Conservation (phyloP, 345 rosid genomes). For the Eucalyptus rudis region DNA sequence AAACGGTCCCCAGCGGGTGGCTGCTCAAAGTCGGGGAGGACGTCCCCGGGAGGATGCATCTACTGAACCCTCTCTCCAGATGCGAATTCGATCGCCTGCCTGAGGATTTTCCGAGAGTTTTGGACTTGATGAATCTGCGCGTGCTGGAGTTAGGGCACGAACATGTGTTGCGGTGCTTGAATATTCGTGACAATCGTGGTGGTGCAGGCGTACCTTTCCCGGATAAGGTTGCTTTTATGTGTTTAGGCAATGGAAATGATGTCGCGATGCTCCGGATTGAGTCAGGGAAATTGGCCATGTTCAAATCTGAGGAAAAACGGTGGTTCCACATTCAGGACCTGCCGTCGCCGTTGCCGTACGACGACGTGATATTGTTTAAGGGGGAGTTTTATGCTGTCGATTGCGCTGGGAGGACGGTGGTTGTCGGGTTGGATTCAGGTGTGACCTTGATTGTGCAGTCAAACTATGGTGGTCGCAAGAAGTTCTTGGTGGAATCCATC, state of each 20-base stretch:
- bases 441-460: background rate
- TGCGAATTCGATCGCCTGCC: background rate
- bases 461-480: too few species aligned
- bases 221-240: background rate
- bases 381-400: background rate
- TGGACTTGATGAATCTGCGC: slow-evolving; percentile 3
- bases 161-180: slow-evolving; percentile 24
- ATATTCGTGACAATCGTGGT: too few species aligned
- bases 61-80: slow-evolving; percentile 57
- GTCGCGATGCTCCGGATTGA: background rate
- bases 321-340: background rate
- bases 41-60: slow-evolving; percentile 9
- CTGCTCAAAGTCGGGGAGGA: slow-evolving; percentile 51
- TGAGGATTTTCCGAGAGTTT: too few species aligned
- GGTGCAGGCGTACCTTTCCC: background rate
- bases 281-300: background rate
- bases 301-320: background rate
- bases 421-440: background rate
- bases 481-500: too few species aligned
- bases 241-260: background rate
- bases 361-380: background rate
- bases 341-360: background rate
- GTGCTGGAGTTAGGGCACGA: slow-evolving; percentile 51
- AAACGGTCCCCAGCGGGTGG: slow-evolving; percentile 27
- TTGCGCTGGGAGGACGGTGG: background rate